Conservation (phyloP, 2,329 filamentous ascomycete genomes). For the Fusarium sp. region DNA sequence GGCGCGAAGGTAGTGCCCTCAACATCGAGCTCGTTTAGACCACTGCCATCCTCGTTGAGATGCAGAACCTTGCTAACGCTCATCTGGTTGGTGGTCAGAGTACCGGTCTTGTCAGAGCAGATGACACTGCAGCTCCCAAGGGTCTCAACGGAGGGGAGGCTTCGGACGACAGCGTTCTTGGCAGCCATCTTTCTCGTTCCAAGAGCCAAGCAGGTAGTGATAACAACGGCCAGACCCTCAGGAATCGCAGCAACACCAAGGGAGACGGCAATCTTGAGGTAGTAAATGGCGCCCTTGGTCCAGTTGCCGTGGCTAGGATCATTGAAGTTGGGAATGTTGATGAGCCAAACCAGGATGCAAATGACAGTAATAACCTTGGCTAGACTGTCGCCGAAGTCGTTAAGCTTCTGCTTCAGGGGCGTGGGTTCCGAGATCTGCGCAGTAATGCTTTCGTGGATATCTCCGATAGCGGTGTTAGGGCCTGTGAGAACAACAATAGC, state of each 20-base stretch:
- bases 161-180: conserved; percentile 97
- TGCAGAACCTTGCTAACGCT: conserved; percentile 94
- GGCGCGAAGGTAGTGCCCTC: conserved; percentile 94
- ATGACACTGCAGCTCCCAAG: conserved; percentile 99
- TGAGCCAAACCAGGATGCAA: conserved; percentile 95
- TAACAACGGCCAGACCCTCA: conserved; percentile 96
- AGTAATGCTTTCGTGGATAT: conserved; percentile 98
- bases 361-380: conserved; percentile 99
- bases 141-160: conserved; percentile 95
- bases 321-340: conserved; percentile 97
- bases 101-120: conserved; percentile 99
- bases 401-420: conserved; percentile 97
- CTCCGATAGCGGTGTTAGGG: conserved; percentile 91
- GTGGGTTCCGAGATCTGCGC: conserved; percentile 98
- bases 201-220: conserved; percentile 96
- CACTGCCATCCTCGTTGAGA: conserved; percentile 76
- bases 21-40: conserved; percentile 86
- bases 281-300: conserved; percentile 98
- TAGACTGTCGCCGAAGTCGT: conserved; percentile 94
- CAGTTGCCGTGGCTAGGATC: conserved; percentile 93
- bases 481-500: conserved; percentile 93
- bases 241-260: conserved; percentile 98
- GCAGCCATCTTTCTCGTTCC: conserved; percentile 99
- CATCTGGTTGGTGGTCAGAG: conserved; percentile 99
- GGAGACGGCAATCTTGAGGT: conserved; percentile 98